phyloP scores from a whole-genome alignment of 2,329 filamentous ascomycete species.

The Ophiocordyceps polyrhachis-furcata region DNA sequence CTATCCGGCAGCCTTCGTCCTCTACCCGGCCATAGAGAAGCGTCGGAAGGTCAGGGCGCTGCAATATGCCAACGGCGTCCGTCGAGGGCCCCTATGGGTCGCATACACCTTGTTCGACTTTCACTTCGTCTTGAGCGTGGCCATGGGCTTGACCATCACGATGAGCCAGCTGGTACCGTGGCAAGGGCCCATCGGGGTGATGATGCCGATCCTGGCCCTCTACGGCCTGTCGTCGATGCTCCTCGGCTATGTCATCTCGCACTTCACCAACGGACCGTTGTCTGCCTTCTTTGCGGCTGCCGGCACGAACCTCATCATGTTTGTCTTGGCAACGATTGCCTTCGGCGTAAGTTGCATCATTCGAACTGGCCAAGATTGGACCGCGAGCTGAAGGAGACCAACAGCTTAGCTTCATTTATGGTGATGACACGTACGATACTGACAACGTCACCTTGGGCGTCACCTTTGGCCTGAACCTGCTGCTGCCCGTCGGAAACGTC shows the following conservation, averaged over 20 bases:
- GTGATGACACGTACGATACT: background rate
- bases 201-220: slow-evolving; percentile 58
- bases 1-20: slow-evolving; percentile 46
- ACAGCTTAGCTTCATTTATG: background rate
- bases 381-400: background rate
- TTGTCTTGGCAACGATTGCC: slow-evolving; percentile 49
- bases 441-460: slow-evolving; percentile 4
- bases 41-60: slow-evolving; percentile 57
- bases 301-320: slow-evolving; percentile 46
- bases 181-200: slow-evolving; percentile 51
- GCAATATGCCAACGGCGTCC: slow-evolving; percentile 74
- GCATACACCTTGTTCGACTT: slow-evolving; percentile 68
- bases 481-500: slow-evolving; percentile 23
- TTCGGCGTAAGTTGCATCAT: slow-evolving; percentile 14
- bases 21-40: slow-evolving; percentile 68
- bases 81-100: slow-evolving; percentile 58
- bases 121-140: slow-evolving; percentile 42
- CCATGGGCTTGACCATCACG: slow-evolving; percentile 39
- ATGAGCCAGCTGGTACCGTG: too few species aligned
- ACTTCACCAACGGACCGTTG: slow-evolving; percentile 46
- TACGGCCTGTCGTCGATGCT: slow-evolving; percentile 60
- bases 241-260: slow-evolving; percentile 44
- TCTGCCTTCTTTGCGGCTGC: slow-evolving; percentile 50
- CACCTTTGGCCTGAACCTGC: slow-evolving; percentile 5
- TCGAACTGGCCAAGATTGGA: background rate